Evolutionary conservation across 2,329 filamentous ascomycete genomes (phyloP).

Genomic region (Verticillium zaregamsianum): DNA sequence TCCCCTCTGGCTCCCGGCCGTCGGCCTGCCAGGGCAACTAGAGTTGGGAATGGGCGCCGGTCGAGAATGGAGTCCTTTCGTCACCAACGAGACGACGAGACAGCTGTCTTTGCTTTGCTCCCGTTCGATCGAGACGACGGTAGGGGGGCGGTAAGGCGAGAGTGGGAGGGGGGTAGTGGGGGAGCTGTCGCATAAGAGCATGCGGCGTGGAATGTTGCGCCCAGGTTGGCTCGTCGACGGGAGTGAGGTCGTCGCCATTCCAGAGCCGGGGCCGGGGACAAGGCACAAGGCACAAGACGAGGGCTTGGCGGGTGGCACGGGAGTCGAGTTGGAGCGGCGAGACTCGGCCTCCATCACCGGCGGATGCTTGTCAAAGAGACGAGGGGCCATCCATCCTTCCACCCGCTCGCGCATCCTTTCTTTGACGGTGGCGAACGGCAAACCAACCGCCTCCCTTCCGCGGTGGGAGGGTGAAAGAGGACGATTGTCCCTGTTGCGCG

Average conservation of each 20-base stretch:
- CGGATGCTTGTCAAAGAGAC: neutral
- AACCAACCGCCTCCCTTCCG: neutral
- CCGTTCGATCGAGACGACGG: neutral
- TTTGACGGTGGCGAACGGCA: neutral
- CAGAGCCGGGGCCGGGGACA: constrained; percentile 1
- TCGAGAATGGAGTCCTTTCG: neutral
- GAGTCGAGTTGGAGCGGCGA: neutral
- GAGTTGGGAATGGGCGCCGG: neutral
- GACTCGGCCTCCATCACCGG: neutral
- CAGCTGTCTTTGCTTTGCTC: neutral
- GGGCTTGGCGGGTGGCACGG: neutral
- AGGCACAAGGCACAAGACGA: neutral
- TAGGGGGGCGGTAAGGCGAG: neutral
- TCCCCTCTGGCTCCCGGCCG: neutral
- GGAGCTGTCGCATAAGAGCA: neutral
- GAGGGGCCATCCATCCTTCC: neutral
- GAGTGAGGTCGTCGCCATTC: constrained; percentile 11
- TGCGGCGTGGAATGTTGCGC: constrained; percentile 10
- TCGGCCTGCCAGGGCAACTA: neutral
- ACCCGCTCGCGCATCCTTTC: too few species aligned
- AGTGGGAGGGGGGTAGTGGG: neutral
- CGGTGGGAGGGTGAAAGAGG: neutral
- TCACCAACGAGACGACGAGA: neutral
- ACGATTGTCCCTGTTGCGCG: neutral
- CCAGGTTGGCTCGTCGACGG: constrained; percentile 10